These are phyloP conservation scores for Moesziomyces parantarcticus DNA, from an alignment of 1,284 basidiomycete species.

Conservation along the genomic window DNA sequence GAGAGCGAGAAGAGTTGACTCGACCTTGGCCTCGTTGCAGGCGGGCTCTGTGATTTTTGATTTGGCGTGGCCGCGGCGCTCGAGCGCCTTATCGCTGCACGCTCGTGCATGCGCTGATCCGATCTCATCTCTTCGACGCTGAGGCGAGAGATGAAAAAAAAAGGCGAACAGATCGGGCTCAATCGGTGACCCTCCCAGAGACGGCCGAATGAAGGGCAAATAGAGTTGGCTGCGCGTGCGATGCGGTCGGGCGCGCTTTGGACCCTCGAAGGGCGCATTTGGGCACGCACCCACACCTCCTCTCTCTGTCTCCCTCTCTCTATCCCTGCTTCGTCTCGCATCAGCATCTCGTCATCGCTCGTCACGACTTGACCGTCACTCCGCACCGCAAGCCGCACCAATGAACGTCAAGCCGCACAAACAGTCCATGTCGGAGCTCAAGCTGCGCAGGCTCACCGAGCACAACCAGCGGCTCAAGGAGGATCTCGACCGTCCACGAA, in stretches of 20 bases:
- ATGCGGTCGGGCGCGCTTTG: too few species aligned
- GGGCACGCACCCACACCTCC: too few species aligned
- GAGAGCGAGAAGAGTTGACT: too few species aligned
- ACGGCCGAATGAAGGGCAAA: neutral
- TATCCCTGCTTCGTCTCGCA: neutral
- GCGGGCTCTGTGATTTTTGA: neutral
- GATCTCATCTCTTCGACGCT: too few species aligned
- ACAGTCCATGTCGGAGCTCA: conserved; percentile 88
- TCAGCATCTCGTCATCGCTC: neutral
- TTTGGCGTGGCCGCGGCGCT: conserved; percentile 3
- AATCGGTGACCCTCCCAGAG: neutral
- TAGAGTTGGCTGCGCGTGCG: too few species aligned
- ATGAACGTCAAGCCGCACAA: conserved; percentile 77
- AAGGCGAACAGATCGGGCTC: too few species aligned
- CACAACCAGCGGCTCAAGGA: conserved; percentile 91
- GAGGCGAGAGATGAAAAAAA: too few species aligned
- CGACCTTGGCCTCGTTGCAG: neutral
- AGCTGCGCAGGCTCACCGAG: conserved; percentile 89
- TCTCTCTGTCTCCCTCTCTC: neutral
- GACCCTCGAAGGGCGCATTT: too few species aligned
- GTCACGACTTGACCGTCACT: neutral
- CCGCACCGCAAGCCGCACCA: conserved; percentile 1
- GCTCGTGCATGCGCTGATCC: neutral
- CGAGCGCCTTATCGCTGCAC: conserved; percentile 6
- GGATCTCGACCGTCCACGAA: conserved; percentile 85